phyloP scores from a whole-genome alignment of 108 stramenopile species.

The Bacterosira constricta region DNA sequence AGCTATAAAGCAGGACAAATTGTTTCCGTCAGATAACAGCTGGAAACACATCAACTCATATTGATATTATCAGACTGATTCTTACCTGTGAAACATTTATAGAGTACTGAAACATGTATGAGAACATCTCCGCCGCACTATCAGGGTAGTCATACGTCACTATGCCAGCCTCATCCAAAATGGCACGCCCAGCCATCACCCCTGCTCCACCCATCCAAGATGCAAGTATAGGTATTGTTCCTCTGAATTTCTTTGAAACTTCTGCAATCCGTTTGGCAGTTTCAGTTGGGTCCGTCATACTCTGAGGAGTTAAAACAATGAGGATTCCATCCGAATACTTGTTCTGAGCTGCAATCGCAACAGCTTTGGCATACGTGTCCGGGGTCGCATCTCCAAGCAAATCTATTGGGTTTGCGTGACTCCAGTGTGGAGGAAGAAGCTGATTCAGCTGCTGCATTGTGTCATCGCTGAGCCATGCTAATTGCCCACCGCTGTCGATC shows the following conservation, averaged over 20 bases:
- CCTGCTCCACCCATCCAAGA: constrained; percentile 43
- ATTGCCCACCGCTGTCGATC: constrained; percentile 36
- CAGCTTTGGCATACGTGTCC: constrained; percentile 24
- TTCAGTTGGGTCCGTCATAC: constrained; percentile 46
- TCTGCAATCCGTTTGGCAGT: constrained; percentile 36
- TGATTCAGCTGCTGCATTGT: constrained; percentile 34
- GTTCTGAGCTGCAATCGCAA: constrained; percentile 33
- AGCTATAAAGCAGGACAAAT: constrained; percentile 17
- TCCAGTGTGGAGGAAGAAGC: constrained; percentile 33
- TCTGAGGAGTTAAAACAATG: constrained; percentile 47
- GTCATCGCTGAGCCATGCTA: constrained; percentile 40
- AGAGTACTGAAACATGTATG: constrained; percentile 32
- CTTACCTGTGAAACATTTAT: neutral
- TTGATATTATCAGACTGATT: neutral
- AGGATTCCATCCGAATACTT: constrained; percentile 34
- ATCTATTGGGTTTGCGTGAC: constrained; percentile 44
- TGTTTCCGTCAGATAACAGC: no score
- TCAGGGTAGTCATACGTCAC: constrained; percentile 43
- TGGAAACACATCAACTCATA: no score
- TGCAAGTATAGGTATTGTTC: constrained; percentile 36
- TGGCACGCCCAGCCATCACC: constrained; percentile 33
- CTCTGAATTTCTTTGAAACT: constrained; percentile 21
- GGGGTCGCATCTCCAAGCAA: constrained; percentile 47
- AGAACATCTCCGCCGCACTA: constrained; percentile 40
- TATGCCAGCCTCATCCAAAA: constrained; percentile 36